Evolutionary conservation across 148 eudicot species (phyloP), one percentile per base, ranked within the genome.

Genomic region (Simmondsia chinensis): DNA sequence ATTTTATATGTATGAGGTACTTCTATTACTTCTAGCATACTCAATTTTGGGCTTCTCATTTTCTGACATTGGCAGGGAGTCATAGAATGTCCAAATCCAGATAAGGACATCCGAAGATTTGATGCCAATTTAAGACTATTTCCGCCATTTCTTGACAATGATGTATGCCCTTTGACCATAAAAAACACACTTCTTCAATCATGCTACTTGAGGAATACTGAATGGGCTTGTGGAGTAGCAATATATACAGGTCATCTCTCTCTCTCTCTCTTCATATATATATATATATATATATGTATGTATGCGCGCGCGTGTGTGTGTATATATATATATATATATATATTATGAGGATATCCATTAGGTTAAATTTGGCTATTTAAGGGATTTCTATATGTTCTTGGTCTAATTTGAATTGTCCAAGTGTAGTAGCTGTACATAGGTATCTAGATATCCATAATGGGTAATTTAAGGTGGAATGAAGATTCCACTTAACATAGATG

Each of bases 181-280:
- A 85, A 82, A 62, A 85, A 91, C 54, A 91, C 99, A 25, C 65
- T 91, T 60, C 95, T 91, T 53, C 99, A 91, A 42, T 91, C 99
- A 54, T 91, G 99, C 83, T 91, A 91, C 76, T 65, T 91, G 63
- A 57, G 95, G 69, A 91, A 91, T 56, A 91, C 89, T 46, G 95
- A 91, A 68, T 91, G 99, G 99, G 99, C 94, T 60, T 91, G 99
- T 60, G 95, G 99, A 39, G 99, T 85, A 61, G 95, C 99, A 46
- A 64, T 91, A 51, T 91, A 91, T 52, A 86, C 99, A 46, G 99
- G 99, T 69, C 62, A 68, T 82, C 52, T 30, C 17, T 38, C 22
- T 25, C 31, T 28, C 37, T 4, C 15, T 30, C 11, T 45, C 20
- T 15, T 31, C 20, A 2, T 8, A 26, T 19, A 18, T 20, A 20